A percentile compares a stretch with the other conserved stretches of the same genome.
Conservation (phyloP, 257 asterid genomes). For the Fraxinus anomala region DNA sequence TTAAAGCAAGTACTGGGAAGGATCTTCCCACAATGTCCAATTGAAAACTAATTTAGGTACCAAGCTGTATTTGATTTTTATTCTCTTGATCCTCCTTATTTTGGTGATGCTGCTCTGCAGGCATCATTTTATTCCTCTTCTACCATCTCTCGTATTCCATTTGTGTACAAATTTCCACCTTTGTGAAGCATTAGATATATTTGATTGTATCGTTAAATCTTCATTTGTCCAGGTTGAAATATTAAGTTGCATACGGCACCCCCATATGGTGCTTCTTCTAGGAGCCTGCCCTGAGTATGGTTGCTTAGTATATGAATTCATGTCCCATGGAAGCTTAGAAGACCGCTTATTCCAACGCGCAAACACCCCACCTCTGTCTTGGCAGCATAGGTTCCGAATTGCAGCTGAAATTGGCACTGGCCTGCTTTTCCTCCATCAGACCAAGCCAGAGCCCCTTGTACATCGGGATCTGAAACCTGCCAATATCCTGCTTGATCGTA, state of each 20-base stretch:
- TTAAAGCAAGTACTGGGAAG: not conserved
- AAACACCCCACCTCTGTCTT: conserved; percentile 66
- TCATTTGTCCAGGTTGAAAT: conserved; percentile 68
- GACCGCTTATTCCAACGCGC: conserved; percentile 71
- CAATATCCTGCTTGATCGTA: conserved; percentile 79
- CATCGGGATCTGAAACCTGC: conserved; percentile 92
- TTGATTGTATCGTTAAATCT: not conserved
- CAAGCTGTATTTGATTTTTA: not conserved
- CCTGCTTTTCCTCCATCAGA: conserved; percentile 87
- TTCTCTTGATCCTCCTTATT: not conserved
- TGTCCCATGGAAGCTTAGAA: conserved; percentile 92
- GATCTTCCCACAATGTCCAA: not conserved
- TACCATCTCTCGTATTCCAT: not conserved
- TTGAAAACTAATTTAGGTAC: conserved; percentile 3
- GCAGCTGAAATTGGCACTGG: conserved; percentile 85
- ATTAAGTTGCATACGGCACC: conserved; percentile 86
- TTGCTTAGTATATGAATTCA: conserved; percentile 81
- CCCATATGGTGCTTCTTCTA: conserved; percentile 91
- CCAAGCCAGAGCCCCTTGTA: conserved; percentile 92
- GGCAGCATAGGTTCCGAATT: conserved; percentile 83
- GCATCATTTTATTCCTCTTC: not conserved
- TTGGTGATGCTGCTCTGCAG: not conserved
- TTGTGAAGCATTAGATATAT: not conserved
- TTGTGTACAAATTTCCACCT: not conserved
- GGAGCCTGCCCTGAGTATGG: conserved; percentile 99